Evolutionary conservation across 306 rosid genomes (phyloP), one percentile per base, ranked within the genome.

Genomic region (Morella rubra): DNA sequence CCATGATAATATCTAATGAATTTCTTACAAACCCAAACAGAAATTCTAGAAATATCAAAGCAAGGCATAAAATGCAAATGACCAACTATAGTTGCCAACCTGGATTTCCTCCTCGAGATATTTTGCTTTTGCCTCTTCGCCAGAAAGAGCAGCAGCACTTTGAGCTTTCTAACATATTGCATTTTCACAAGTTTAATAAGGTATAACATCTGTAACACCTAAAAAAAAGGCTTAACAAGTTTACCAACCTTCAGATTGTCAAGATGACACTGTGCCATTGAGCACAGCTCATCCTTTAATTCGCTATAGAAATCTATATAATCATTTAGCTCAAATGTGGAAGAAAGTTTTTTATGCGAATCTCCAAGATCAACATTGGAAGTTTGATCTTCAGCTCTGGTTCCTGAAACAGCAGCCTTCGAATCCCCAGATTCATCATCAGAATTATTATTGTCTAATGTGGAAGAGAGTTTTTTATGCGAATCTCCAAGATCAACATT

Each of bases 231-330:
- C 37, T 72, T 65, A 65, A 80, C 61, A 70, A 54, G 71, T 69
- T 62, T 74, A 84, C 80, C 66, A 72, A 92, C 98, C 96, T 90
- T 86, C 67, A 87, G 82, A 79, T 86, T 83, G 72, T 83, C 90
- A 77, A 92, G 85, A 87, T 87, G 90, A 80, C 56, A 77, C 56
- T 83, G 61, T 51, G 88, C 83, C 77, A 67, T 73, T 73, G 73
- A 73, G 80, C 84, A 81, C 75, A 91, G 78, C 59, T 86, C 91
- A 67, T 85, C 87, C 79, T 85, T 92, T 87, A 95, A 80, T 81
- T 86, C 89, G 86, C 80, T 67, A 86, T 81, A 95, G 58, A 90
- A 87, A 81, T 88, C 92, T 46, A 88, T 58, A 74, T 66, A 88
- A 79, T 86, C 90, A 82, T 80, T 71, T 19, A 77, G 75, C 79